These are phyloP conservation scores for Backusella australiensis DNA, from an alignment of 192 early-diverging fungal genomes.

Conservation along the genomic window DNA sequence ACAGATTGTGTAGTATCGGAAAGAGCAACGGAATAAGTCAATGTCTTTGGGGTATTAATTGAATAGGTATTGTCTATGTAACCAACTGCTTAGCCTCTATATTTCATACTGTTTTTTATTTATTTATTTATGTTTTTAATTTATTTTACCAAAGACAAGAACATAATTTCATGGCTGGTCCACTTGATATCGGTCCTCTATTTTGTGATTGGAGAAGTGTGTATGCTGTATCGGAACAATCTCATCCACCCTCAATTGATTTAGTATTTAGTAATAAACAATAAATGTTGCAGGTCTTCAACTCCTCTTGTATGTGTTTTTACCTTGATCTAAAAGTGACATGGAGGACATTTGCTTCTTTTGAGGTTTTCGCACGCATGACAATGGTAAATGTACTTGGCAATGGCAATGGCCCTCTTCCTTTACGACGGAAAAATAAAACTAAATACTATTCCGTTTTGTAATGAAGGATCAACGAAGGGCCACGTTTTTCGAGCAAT, in stretches of 20 bases:
- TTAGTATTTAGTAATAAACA: not conserved
- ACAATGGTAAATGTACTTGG: constrained; percentile 6
- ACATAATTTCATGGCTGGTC: constrained; percentile 78
- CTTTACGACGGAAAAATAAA: constrained; percentile 21
- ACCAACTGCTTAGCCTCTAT: not conserved
- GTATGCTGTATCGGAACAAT: constrained; percentile 83
- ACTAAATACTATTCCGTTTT: constrained; percentile 58
- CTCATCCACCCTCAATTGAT: constrained; percentile 68
- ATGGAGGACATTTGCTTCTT: constrained; percentile 13
- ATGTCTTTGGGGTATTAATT: constrained; percentile 49
- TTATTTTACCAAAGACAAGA: constrained; percentile 64
- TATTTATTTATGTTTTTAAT: too few species aligned
- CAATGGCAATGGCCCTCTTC: constrained; percentile 4
- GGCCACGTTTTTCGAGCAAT: constrained; percentile 69
- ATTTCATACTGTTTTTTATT: not conserved
- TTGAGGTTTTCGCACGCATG: not conserved
- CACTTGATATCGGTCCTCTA: constrained; percentile 76
- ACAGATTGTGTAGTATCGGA: constrained; percentile 21
- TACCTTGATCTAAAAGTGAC: not conserved
- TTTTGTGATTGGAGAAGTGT: constrained; percentile 76
- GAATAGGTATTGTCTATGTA: constrained; percentile 57
- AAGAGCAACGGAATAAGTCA: constrained; percentile 55
- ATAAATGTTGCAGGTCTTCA: too few species aligned
- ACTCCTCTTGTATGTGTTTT: not conserved
- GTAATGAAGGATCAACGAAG: constrained; percentile 92